Evolutionary conservation across 352 stramenopile species (phyloP).

Genomic region (Pelagophyceae sp.): DNA sequence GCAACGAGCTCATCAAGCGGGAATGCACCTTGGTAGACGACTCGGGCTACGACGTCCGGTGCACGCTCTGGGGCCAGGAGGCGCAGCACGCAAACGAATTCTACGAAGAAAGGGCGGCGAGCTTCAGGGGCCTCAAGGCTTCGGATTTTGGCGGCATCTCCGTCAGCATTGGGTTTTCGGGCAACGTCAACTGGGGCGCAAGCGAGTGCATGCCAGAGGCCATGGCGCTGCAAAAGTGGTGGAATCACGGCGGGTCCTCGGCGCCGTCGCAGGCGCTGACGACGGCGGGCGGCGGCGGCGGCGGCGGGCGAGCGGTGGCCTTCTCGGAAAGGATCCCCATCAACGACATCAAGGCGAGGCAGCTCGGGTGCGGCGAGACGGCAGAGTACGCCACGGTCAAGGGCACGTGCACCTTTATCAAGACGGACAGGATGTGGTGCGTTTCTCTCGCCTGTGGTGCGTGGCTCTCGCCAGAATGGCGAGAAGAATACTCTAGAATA

Average conservation of each 20-base stretch:
- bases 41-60: slow-evolving; percentile 83
- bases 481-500: no score
- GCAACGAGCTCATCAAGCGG: slow-evolving; percentile 84
- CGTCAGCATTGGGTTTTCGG: slow-evolving; percentile 40
- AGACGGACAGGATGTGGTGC: slow-evolving; percentile 81
- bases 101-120: slow-evolving; percentile 75
- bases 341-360: slow-evolving; percentile 82
- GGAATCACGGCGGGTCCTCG: slow-evolving; percentile 49
- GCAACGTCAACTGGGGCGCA: slow-evolving; percentile 31
- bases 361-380: slow-evolving; percentile 88
- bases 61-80: slow-evolving; percentile 90
- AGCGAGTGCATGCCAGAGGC: slow-evolving; percentile 38
- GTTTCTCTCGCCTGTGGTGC: no score
- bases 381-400: slow-evolving; percentile 84
- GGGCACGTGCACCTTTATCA: slow-evolving; percentile 90
- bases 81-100: slow-evolving; percentile 37
- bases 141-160: slow-evolving; percentile 85
- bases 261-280: slow-evolving; percentile 61
- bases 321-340: slow-evolving; percentile 77
- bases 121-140: slow-evolving; percentile 86
- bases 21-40: slow-evolving; percentile 92
- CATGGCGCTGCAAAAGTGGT: slow-evolving; percentile 44
- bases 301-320: slow-evolving; percentile 39
- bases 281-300: slow-evolving; percentile 51
- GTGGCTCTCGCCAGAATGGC: no score